Base-by-base conservation (phyloP, 1,139 yeast genomes). In the Saccharomyces hybrid region DNA sequence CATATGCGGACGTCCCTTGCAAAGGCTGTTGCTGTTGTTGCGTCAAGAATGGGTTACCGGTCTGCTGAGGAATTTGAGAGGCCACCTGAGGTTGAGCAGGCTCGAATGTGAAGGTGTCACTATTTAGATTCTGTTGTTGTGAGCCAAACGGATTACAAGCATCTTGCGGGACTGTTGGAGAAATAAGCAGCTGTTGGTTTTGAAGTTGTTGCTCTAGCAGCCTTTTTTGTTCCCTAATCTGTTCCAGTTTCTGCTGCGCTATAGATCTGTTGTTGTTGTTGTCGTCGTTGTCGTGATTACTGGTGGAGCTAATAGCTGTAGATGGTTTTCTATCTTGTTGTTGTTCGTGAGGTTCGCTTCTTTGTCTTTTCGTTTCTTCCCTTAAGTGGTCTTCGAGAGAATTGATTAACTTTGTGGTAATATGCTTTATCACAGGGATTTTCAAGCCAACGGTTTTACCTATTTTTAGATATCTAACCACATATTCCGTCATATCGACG, bases 351-450 rank as follows among this genome's bases (percentile, higher is more conserved):
- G 26, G 7, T 14, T 32, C 23, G 32, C 53, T 29, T 38, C 34
- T 38, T 8, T 38, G 42, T 38, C 42, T 38, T 11, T 41, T 47
- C 31, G 23, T 26, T 38, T 51, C 50, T 11, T 47, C 47, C 16
- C 57, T 62, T 54, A 58, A 47, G 75, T 93, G 95, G 62, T 91
- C 97, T 67, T 89, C 95, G 55, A 93, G 78, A 13, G 95, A 86
- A 46, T 84, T 79, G 8, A 96, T 87, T 63, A 93, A 78, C 28
- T 96, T 95, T 1, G 97, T 91, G n/a, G 98, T 98, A 0, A 98
- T 97, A 71, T 93, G 99, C 69, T 89, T 89, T 58, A 93, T 91
- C 13, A 96, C 91, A 29, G 99, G 99, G 31, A 93, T 96, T 66
- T 87, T 90, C 58, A 93, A 75, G 64, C 90, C 90, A 0, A 98